These are phyloP conservation scores for Chrysophaeum taylorii DNA, from an alignment of 352 stramenopile species.

Conservation along the genomic window DNA sequence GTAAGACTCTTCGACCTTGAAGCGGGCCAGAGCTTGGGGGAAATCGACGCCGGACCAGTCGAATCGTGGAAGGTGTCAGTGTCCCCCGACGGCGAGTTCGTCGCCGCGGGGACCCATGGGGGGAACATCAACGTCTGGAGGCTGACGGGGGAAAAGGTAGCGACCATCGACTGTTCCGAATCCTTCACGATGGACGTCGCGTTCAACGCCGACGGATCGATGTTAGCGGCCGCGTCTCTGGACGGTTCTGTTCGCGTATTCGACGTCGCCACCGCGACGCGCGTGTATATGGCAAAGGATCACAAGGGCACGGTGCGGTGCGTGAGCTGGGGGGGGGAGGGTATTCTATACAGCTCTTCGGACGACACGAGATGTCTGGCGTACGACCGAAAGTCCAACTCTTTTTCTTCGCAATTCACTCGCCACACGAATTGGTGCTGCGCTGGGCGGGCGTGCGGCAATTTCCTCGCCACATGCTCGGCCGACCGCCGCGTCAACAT, in stretches of 20 bases:
- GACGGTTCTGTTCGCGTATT: constrained; percentile 74
- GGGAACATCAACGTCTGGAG: constrained; percentile 59
- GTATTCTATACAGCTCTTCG: no score
- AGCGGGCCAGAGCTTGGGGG: constrained; percentile 58
- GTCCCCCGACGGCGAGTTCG: constrained; percentile 54
- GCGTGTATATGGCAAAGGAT: no score
- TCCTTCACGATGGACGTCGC: constrained; percentile 61
- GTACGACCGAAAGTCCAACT: constrained; percentile 29
- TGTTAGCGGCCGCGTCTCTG: constrained; percentile 62
- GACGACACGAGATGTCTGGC: no score
- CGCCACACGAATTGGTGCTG: constrained; percentile 66
- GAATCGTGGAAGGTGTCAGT: constrained; percentile 69
- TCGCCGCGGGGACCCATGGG: constrained; percentile 63
- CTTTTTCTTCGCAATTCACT: constrained; percentile 50
- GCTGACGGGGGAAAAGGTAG: constrained; percentile 58
- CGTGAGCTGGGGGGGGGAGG: no score
- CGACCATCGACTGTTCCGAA: constrained; percentile 32
- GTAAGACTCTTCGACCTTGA: constrained; percentile 61
- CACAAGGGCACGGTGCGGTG: no score
- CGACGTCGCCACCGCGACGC: no score
- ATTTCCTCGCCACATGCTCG: constrained; percentile 44
- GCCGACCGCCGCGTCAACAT: neutral
- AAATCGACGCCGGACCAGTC: constrained; percentile 61
- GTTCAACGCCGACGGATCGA: constrained; percentile 59
- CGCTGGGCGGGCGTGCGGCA: constrained; percentile 58